Base-by-base conservation (phyloP, 2,329 filamentous ascomycete genomes). In the Sporothrix pseudoabietina region DNA sequence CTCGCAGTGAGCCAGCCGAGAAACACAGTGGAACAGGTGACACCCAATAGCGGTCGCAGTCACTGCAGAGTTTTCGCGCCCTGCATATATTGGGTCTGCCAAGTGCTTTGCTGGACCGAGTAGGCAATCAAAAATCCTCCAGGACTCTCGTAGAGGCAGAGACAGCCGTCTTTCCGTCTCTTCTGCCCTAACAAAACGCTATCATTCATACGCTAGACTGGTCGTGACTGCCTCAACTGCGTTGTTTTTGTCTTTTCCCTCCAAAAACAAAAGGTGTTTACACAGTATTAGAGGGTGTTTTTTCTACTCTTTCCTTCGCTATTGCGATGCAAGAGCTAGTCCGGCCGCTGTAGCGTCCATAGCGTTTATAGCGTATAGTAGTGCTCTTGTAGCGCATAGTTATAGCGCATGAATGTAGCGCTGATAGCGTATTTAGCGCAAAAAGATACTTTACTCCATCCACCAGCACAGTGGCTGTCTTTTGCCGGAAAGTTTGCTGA, bases 61-160 rank as follows among this genome's bases (percentile, higher is more conserved):
- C 54, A 57, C 72, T 65, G 66, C 65, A 73, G 47, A 70, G 32
- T 57, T 72, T 73, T 73, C 22, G 1, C 30, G 41, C 16, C 30
- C 26, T 65, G 66, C 65, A 72, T 54, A 59, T 59, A 6, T 39
- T 14, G 44, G 3, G n/a, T 19, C 44, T 35, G 41, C 47, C 47
- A 12, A 55, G 32, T 44, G 41, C 41, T 10, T 12, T 69, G 44
- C 52, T 55, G 52, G 26, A 55, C 52, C 52, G 52, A 55, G 12
- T 55, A 55, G 52, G 52, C 22, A 55, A 55, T 55, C 30, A 55
- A 22, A 55, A 55, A 30, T 55, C 22, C 12, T 55, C n/a, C 9
- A 22, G 52, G 22, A 35, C 35, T 26, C 35, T 35, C 22, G 26
- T 26, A 30, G 5, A 7, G 22, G 9, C 22, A 55, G 8, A 54